phyloP scores from a whole-genome alignment of 1,284 basidiomycete species.

The Ustilago tritici region DNA sequence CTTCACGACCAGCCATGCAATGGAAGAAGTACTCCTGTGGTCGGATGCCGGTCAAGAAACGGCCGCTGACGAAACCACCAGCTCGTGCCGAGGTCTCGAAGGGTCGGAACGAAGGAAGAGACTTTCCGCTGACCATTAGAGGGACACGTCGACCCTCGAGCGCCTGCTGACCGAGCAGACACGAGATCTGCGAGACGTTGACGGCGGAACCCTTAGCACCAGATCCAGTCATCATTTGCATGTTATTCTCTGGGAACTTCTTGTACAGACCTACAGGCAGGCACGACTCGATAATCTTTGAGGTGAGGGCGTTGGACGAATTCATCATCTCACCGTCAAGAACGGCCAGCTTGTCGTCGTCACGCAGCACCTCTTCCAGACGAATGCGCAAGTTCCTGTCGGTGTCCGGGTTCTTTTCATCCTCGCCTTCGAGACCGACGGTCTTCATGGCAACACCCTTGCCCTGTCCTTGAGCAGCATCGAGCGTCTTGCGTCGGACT shows the following conservation, averaged over 20 bases:
- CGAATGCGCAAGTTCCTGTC: constrained; percentile 73
- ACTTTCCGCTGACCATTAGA: constrained; percentile 99
- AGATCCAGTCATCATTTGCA: constrained; percentile 99
- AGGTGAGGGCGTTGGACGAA: constrained; percentile 79
- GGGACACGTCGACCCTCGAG: constrained; percentile 98
- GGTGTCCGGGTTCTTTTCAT: constrained; percentile 66
- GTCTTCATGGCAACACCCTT: constrained; percentile 83
- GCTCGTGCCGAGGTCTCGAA: constrained; percentile 98
- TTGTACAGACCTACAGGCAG: constrained; percentile 83
- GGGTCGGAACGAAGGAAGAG: constrained; percentile 93
- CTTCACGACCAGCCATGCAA: constrained; percentile 99
- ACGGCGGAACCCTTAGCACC: constrained; percentile 98
- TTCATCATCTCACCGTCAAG: constrained; percentile 86
- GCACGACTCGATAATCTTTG: constrained; percentile 78
- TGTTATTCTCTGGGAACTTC: constrained; percentile 94
- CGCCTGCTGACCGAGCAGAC: constrained; percentile 95
- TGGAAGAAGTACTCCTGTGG: constrained; percentile 99
- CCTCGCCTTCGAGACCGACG: constrained; percentile 72
- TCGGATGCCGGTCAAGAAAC: constrained; percentile 97
- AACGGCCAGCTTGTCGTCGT: constrained; percentile 97
- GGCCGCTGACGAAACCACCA: constrained; percentile 99
- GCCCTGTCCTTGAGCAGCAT: constrained; percentile 79
- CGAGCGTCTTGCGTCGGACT: constrained; percentile 78
- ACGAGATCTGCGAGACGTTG: constrained; percentile 98
- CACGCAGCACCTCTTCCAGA: constrained; percentile 93